A percentile compares a stretch with the other conserved stretches of the same genome.
Evolutionary conservation across 2,329 filamentous ascomycete genomes (phyloP).

Genomic region (Nemania sp.): DNA sequence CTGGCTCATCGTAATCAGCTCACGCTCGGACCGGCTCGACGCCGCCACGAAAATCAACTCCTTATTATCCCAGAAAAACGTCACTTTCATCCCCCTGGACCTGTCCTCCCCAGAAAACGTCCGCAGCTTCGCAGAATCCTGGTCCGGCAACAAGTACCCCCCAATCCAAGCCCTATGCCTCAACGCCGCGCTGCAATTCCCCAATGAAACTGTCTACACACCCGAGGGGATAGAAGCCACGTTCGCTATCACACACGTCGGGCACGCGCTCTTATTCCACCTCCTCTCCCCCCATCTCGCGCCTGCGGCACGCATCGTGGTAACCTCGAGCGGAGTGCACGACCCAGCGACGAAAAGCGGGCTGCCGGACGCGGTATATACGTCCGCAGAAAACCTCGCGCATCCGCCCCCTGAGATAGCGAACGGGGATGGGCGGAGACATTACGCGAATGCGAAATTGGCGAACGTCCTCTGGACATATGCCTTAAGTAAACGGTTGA

Average conservation of each 20-base stretch:
- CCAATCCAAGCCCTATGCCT: conserved; percentile 50
- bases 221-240: conserved; percentile 50
- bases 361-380: conserved; percentile 48
- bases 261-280: conserved; percentile 54
- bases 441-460: conserved; percentile 51
- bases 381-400: conserved; percentile 49
- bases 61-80: conserved; percentile 44
- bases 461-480: conserved; percentile 54
- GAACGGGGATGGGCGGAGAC: conserved; percentile 41
- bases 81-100: conserved; percentile 48
- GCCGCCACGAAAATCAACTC: conserved; percentile 49
- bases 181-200: conserved; percentile 53
- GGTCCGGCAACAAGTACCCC: conserved; percentile 40
- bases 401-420: conserved; percentile 40
- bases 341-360: conserved; percentile 49
- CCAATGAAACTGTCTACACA: conserved; percentile 39
- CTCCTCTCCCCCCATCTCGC: conserved; percentile 48
- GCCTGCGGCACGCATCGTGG: conserved; percentile 46
- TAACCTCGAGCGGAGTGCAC: conserved; percentile 51
- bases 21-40: conserved; percentile 47
- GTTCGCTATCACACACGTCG: conserved; percentile 55
- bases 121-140: conserved; percentile 46
- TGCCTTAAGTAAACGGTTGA: conserved; percentile 45
- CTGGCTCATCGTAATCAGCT: conserved; percentile 47
- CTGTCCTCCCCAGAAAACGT: conserved; percentile 45